Evolutionary conservation across 768 basidiomycete species (phyloP), one percentile per base, ranked within the genome.

Genomic region (Trametes maxima): DNA sequence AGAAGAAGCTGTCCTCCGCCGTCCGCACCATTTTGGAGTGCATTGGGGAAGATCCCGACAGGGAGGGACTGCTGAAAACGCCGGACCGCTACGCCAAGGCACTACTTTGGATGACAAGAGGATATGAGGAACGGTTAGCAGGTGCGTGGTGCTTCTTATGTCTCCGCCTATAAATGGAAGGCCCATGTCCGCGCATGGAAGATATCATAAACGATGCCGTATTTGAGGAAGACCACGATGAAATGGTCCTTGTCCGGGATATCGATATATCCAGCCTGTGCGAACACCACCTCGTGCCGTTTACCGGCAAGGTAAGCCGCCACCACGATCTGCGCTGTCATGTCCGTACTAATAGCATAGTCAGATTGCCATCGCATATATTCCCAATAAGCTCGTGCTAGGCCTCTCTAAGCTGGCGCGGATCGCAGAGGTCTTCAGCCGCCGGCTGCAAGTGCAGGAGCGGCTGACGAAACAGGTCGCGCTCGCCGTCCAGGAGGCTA

Each of bases 151-250:
- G 14, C 5, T 40, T 54, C 28, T 3, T 8, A 33, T 8, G 28
- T 33, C 21, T 21, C 24, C 33, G n/a, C 25, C 24, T 24, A 25
- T 21, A 14, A 21, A 28, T 37, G 45, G 22, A 48, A 35, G 14
- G 13, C 24, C 37, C 37, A 51, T 49, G 55, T 10, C 44, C 39
- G 24, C 37, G 21, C 17, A 2, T 24, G 17, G 72, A 40, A 94
- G 97, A 99, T 73, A 95, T 98, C 69, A 97, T 98, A 65, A 98
- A 98, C 76, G 93, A 96, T 80, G 97, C 97, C 59, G 86, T 99
- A 40, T 99, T 99, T 72, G 89, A 94, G 45, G 97, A 99, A 75
- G 94, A 99, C 76, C 97, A 99, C 78, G 97, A 98, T 69, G 97
- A 99, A 76, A 96, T 99, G 94, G 97, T 99, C 43, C 85, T 99